phyloP scores from a whole-genome alignment of 768 basidiomycete species.

The Suillus tomentosus region DNA sequence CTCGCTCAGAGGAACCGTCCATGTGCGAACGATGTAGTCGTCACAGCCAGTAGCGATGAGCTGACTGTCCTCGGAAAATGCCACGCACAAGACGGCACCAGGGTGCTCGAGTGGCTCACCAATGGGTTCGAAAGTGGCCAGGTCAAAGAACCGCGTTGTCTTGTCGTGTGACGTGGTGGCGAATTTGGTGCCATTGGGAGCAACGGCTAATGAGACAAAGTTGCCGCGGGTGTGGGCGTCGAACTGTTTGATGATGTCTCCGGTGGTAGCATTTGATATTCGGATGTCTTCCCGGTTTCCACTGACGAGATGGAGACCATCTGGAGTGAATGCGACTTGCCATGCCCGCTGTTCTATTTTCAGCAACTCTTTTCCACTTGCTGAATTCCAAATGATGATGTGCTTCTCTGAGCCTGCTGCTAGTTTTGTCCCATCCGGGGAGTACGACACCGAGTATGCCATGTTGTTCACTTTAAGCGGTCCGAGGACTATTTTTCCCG shows the following conservation, averaged over 20 bases:
- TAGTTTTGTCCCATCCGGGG: too few species aligned
- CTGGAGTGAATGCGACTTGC: too few species aligned
- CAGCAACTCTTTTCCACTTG: too few species aligned
- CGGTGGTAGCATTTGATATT: not conserved
- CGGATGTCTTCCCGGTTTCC: not conserved
- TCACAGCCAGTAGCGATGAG: not conserved
- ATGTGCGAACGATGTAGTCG: too few species aligned
- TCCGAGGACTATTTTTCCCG: too few species aligned
- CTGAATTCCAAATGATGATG: too few species aligned
- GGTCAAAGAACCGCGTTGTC: not conserved
- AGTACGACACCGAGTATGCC: too few species aligned
- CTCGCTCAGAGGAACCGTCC: not conserved
- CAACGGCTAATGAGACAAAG: not conserved
- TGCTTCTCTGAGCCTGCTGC: too few species aligned
- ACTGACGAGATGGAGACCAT: not conserved
- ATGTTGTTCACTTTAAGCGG: too few species aligned
- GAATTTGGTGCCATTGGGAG: not conserved
- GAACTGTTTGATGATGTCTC: not conserved
- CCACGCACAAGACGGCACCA: fast-evolving
- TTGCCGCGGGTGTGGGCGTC: fast-evolving
- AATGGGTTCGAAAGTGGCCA: not conserved
- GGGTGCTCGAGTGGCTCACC: not conserved
- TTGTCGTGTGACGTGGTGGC: not conserved
- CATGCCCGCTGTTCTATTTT: too few species aligned
- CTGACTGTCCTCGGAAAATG: not conserved